Evolutionary conservation across 805 yeast genomes (phyloP).

Genomic region (Cyberlindnera petersonii): DNA sequence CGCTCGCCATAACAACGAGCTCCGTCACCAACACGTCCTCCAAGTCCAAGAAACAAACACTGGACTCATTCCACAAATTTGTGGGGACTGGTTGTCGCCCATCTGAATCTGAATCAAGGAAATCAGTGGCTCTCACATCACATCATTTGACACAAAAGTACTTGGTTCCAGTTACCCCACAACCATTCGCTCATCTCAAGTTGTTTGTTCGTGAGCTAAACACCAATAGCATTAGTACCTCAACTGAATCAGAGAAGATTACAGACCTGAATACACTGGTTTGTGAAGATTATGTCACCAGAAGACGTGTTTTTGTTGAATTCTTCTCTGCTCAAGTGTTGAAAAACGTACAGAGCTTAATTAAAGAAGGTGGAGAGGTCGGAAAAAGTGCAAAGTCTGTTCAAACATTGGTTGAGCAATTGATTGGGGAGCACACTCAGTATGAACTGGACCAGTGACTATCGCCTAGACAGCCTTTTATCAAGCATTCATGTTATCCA

Average conservation of each 20-base stretch:
- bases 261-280: conserved; percentile 41
- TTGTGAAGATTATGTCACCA: conserved; percentile 58
- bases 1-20: conserved; percentile 33
- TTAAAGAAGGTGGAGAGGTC: conserved; percentile 70
- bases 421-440: conserved; percentile 6
- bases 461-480: too few relatives aligned
- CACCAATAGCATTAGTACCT: conserved; percentile 11
- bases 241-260: conserved; percentile 16
- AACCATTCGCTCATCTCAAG: conserved; percentile 62
- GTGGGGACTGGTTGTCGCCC: conserved; percentile 38
- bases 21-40: conserved; percentile 21
- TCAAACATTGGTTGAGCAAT: conserved; percentile 14
- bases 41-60: conserved; percentile 23
- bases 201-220: conserved; percentile 45
- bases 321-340: conserved; percentile 46
- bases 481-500: too few relatives aligned
- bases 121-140: conserved; percentile 18
- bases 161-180: conserved; percentile 51
- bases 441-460: conserved; percentile 5
- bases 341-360: conserved; percentile 45
- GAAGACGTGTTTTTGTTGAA: conserved; percentile 51
- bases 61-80: conserved; percentile 39
- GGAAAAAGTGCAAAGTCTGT: conserved; percentile 46
- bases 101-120: conserved; percentile 19
- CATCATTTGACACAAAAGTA: conserved; percentile 52